Evolutionary conservation across 208 protist genomes (phyloP).

Genomic region (Angomonas ambiguus): DNA sequence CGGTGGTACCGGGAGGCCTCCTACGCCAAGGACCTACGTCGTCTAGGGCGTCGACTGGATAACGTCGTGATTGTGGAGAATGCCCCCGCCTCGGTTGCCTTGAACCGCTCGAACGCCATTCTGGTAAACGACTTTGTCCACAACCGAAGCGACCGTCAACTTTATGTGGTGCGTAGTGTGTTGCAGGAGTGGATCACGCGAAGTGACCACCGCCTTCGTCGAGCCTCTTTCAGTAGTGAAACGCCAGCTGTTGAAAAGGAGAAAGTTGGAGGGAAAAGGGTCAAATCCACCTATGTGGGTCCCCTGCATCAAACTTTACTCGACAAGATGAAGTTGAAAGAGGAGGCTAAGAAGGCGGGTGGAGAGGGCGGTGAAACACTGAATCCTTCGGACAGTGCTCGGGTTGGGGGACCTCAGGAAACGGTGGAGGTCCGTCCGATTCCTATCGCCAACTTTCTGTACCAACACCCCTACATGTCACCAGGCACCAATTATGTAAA

Average conservation of each 20-base stretch:
- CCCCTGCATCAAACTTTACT: neutral
- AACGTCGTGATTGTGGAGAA: constrained; percentile 88
- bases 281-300: neutral
- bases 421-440: neutral
- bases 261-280: neutral
- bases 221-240: neutral
- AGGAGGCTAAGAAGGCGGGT: constrained; percentile 1
- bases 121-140: constrained; percentile 84
- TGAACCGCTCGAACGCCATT: constrained; percentile 79
- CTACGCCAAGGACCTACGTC: constrained; percentile 87
- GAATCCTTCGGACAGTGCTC: too few relatives aligned
- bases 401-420: too few relatives aligned
- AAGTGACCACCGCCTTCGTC: constrained; percentile 22
- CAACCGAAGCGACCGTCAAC: constrained; percentile 62
- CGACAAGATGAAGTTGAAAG: neutral
- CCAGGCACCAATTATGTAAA: constrained; percentile 55
- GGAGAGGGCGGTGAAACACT: too few relatives aligned
- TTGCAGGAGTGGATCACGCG: constrained; percentile 58
- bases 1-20: constrained; percentile 82
- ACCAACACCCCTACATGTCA: constrained; percentile 40
- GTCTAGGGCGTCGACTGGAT: constrained; percentile 67
- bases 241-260: neutral
- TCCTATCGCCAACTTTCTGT: constrained; percentile 34
- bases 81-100: constrained; percentile 66
- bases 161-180: constrained; percentile 60